These are phyloP conservation scores for Onygenales sp. DNA, from an alignment of 2,329 filamentous ascomycete species.

Conservation along the genomic window DNA sequence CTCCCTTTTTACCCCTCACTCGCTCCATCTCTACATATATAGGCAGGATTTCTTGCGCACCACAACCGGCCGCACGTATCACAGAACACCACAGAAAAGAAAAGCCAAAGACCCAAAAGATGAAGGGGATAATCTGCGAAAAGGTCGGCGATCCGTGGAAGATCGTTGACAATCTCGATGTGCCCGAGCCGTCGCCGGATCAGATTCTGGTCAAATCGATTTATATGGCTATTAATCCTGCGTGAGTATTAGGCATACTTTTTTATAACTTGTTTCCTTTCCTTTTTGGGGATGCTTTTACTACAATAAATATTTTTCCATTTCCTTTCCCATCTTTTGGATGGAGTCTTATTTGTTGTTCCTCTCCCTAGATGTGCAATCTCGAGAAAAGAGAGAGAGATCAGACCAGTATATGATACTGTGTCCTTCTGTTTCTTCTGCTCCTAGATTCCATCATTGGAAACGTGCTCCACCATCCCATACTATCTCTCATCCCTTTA, in stretches of 20 bases:
- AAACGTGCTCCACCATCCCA: too few relatives aligned
- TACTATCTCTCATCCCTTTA: too few relatives aligned
- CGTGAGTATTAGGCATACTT: slow-evolving; percentile 13
- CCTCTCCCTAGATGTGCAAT: too few relatives aligned
- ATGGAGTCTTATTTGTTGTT: neutral
- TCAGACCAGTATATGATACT: too few relatives aligned
- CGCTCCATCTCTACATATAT: too few relatives aligned
- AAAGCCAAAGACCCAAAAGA: neutral
- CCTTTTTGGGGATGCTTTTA: neutral
- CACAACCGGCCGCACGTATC: too few relatives aligned
- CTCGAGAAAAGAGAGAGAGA: too few relatives aligned
- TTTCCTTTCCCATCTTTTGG: neutral
- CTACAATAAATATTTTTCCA: neutral
- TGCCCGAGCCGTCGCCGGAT: slow-evolving; percentile 9
- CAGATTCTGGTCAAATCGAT: slow-evolving; percentile 24
- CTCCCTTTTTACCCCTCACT: too few relatives aligned
- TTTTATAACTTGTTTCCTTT: neutral
- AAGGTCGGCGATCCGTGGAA: slow-evolving; percentile 6
- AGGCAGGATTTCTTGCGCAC: too few relatives aligned
- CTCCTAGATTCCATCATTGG: too few relatives aligned
- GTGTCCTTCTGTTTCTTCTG: too few relatives aligned
- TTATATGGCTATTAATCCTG: slow-evolving; percentile 23
- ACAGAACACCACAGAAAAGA: neutral
- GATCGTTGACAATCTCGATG: slow-evolving; percentile 4
- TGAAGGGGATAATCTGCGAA: slow-evolving; percentile 7